Base-by-base conservation (phyloP, 2,329 filamentous ascomycete species). In the Penicillium expansum region DNA sequence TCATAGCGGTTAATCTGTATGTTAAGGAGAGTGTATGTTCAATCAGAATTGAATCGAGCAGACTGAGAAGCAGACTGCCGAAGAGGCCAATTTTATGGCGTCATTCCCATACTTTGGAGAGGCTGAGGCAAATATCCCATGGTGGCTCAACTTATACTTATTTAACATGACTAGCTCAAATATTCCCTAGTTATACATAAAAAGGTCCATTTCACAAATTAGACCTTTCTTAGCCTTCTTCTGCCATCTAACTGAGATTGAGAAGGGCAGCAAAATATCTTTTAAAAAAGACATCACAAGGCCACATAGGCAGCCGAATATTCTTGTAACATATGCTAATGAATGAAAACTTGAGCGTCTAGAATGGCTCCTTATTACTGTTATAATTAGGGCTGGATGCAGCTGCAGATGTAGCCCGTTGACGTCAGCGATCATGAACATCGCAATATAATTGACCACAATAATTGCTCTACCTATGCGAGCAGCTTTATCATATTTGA, bases 1-100 rank as follows among this genome's bases (percentile, higher is more conserved):
- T 41, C 48, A 56, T 56, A 1, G 8, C 3, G 10, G 10, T 29
- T 18, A 6, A 5, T 14, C 18, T 29, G 14, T 29, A 14, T 32
- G 6, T 20, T 11, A 29, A 24, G 16, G 4, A 22, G 16, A 27
- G 11, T 18, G 4, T 13, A 4, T 4, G 16, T 39, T 39, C 18
- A 14, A 18, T 29, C 3, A 14, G 27, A 35, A 38, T 20, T 11
- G 7, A 22, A 20, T 16, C 14, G n/a, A 39, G 16, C 5, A 39
- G 27, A 41, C 11, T 18, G n/a, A 24, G 4, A 49, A 24, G 20
- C n/a, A 29, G 6, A 39, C n/a, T 24, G n/a, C 11, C 35, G n/a
- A 52, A 39, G 41, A 41, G 53, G 39, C 42, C 35, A 52, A 56
- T 27, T 20, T 27, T 20, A 30, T 56, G 48, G 48, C 54, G 54